These are phyloP conservation scores for Smittium mucronatum DNA, from an alignment of 371 early-diverging fungal species.

Conservation along the genomic window DNA sequence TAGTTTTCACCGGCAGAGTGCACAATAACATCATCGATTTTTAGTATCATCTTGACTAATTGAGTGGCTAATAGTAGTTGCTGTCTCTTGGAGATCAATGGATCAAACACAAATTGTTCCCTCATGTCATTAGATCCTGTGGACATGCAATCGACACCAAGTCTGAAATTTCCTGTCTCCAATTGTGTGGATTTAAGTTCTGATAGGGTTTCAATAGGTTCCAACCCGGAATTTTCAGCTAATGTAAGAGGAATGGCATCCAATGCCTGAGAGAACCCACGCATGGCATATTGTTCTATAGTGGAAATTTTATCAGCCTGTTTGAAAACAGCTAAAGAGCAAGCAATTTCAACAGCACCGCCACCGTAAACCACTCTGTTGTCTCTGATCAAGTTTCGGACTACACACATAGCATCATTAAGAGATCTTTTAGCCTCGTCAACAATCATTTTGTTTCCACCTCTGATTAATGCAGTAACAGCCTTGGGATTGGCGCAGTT, in stretches of 20 bases:
- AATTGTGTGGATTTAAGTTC: slow-evolving; percentile 88
- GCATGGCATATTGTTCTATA: slow-evolving; percentile 97
- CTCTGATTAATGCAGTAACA: slow-evolving; percentile 96
- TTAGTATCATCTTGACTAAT: slow-evolving; percentile 95
- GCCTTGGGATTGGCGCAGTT: slow-evolving; percentile 96
- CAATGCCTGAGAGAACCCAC: slow-evolving; percentile 92
- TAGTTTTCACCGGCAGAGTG: slow-evolving; percentile 14
- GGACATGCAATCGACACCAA: slow-evolving; percentile 95
- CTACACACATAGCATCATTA: slow-evolving; percentile 99
- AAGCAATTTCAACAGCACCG: slow-evolving; percentile 96
- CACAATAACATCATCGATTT: slow-evolving; percentile 90
- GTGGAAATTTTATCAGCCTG: slow-evolving; percentile 85
- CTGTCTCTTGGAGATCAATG: slow-evolving; percentile 96
- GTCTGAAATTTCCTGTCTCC: slow-evolving; percentile 60
- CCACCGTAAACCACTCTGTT: slow-evolving; percentile 99
- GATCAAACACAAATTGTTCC: slow-evolving; percentile 94
- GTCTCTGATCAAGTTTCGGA: slow-evolving; percentile 93
- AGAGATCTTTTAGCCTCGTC: slow-evolving; percentile 99
- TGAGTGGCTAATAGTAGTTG: slow-evolving; percentile 97
- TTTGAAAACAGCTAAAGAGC: slow-evolving; percentile 81
- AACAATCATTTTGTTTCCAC: slow-evolving; percentile 99
- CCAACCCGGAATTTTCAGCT: slow-evolving; percentile 95
- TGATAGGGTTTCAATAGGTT: slow-evolving; percentile 90
- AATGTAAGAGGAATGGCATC: slow-evolving; percentile 94
- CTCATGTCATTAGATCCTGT: slow-evolving; percentile 94